phyloP scores from a whole-genome alignment of 2,329 filamentous ascomycete species.

The Shiraia sp. region DNA sequence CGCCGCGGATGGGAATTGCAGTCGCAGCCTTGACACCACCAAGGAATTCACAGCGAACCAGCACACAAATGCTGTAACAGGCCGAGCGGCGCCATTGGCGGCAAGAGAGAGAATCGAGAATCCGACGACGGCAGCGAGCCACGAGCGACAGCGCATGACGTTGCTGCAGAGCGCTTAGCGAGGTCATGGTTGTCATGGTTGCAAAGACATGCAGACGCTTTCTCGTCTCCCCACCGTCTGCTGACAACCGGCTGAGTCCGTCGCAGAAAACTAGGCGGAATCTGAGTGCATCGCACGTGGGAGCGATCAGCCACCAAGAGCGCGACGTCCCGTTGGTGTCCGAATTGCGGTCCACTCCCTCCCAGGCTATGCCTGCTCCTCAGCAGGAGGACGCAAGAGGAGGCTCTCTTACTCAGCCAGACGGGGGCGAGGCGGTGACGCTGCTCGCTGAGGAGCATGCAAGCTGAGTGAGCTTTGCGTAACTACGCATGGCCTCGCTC shows the following conservation, averaged over 20 bases:
- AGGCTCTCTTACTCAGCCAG: neutral
- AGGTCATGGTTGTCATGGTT: no score
- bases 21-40: no score
- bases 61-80: no score
- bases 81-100: no score
- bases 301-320: conserved; percentile 21
- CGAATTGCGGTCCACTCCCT: no score
- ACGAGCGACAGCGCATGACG: conserved; percentile 14
- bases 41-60: no score
- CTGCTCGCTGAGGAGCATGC: conserved; percentile 9
- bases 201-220: no score
- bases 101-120: no score
- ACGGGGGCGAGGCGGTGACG: conserved; percentile 13
- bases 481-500: conserved; percentile 5
- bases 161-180: conserved; percentile 11
- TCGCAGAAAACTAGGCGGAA: conserved; percentile 3
- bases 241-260: conserved; percentile 20
- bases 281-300: conserved; percentile 24
- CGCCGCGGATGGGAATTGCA: no score
- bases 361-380: no score
- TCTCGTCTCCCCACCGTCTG: conserved; percentile 16
- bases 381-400: conserved; percentile 1
- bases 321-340: conserved; percentile 15
- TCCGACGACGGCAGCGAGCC: conserved; percentile 7
- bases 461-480: conserved; percentile 16